These are phyloP conservation scores for Cyanodermella asteris DNA, from an alignment of 2,329 filamentous ascomycete species.

Conservation along the genomic window DNA sequence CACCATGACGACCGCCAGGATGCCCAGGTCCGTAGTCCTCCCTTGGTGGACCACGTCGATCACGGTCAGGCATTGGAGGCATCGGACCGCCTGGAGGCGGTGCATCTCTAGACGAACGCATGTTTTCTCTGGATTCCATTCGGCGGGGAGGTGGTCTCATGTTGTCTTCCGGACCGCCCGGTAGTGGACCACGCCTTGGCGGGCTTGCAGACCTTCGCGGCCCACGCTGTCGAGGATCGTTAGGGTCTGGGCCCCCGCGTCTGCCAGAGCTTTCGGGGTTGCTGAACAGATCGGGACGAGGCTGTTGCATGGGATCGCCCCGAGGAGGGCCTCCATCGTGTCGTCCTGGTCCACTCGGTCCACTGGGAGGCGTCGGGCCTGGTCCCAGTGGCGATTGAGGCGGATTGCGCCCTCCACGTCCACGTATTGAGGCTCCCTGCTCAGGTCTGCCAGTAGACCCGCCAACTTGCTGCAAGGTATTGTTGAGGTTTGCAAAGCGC, in stretches of 20 bases:
- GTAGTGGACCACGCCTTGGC: too few species aligned
- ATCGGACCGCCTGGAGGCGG: too few species aligned
- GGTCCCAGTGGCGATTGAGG: constrained; percentile 6
- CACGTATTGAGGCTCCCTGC: constrained; percentile 8
- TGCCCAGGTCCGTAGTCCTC: too few species aligned
- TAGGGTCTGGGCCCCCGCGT: neutral
- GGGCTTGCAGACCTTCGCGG: too few species aligned
- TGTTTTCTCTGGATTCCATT: too few species aligned
- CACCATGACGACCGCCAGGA: too few species aligned
- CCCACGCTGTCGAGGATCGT: neutral
- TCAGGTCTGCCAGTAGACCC: constrained; percentile 4
- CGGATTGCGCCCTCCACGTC: constrained; percentile 6
- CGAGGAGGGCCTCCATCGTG: constrained; percentile 2
- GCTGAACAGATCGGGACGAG: constrained; percentile 1
- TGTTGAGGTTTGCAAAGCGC: constrained; percentile 24
- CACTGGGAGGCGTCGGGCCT: constrained; percentile 4
- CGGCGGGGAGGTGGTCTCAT: too few species aligned
- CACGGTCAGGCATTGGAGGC: too few species aligned
- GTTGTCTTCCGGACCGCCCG: too few species aligned
- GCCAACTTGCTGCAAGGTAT: constrained; percentile 21
- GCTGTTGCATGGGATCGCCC: constrained; percentile 1
- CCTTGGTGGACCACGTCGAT: too few species aligned
- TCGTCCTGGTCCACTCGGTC: constrained; percentile 2
- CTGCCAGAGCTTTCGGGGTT: neutral
- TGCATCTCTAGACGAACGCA: too few species aligned